Evolutionary conservation across 2,329 filamentous ascomycete species (phyloP).

Genomic region (Coniochaeta ligniaria): DNA sequence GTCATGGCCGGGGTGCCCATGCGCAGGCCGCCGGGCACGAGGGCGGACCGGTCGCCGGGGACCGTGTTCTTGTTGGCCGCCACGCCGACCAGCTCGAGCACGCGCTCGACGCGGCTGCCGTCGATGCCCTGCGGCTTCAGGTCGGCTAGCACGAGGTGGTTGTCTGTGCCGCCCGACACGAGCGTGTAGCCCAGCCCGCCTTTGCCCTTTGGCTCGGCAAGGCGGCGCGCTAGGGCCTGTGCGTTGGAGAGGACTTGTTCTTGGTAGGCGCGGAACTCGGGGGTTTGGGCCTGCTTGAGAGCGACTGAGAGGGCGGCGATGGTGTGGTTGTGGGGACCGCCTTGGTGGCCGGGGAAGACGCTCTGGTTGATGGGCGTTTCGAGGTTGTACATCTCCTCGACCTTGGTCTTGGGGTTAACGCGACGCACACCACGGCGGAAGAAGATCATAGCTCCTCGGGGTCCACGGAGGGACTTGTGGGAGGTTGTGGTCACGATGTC

Average conservation of each 20-base stretch:
- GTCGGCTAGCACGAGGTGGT: conserved; percentile 90
- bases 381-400: conserved; percentile 81
- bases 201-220: conserved; percentile 62
- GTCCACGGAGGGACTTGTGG: conserved; percentile 94
- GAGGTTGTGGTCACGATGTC: conserved; percentile 97
- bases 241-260: conserved; percentile 84
- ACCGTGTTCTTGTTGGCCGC: conserved; percentile 99
- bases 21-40: conserved; percentile 86
- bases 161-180: conserved; percentile 92
- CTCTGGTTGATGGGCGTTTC: conserved; percentile 92
- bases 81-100: conserved; percentile 87
- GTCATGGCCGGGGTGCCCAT: conserved; percentile 98
- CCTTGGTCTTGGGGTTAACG: conserved; percentile 77
- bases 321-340: conserved; percentile 97
- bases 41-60: conserved; percentile 86
- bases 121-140: conserved; percentile 85
- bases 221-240: conserved; percentile 69
- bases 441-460: conserved; percentile 96
- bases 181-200: conserved; percentile 79
- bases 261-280: conserved; percentile 91
- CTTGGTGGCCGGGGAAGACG: conserved; percentile 97
- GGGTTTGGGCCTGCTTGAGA: conserved; percentile 82
- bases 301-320: conserved; percentile 94
- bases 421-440: conserved; percentile 87
- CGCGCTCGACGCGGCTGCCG: conserved; percentile 80